These are phyloP conservation scores for Silybum marianum DNA, from an alignment of 129 eudicot genomes.

Conservation along the genomic window DNA sequence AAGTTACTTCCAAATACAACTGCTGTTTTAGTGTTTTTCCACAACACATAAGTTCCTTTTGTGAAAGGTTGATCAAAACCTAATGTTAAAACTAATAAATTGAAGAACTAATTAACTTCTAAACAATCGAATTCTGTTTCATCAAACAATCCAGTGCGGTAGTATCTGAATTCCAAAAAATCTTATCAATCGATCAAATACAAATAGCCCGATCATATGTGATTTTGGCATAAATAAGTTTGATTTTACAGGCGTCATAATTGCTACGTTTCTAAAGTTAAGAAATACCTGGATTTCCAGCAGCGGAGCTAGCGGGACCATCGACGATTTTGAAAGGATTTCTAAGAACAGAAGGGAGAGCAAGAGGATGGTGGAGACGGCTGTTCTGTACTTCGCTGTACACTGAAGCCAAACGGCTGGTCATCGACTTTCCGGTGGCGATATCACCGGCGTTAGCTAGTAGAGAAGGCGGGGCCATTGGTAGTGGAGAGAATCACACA, in stretches of 20 bases:
- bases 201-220: not conserved
- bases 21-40: not conserved
- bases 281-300: constrained; percentile 62
- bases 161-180: not conserved
- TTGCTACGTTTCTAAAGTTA: not conserved
- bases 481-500: not conserved
- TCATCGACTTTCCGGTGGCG: constrained; percentile 35
- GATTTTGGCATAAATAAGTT: not conserved
- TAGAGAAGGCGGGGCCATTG: constrained; percentile 45
- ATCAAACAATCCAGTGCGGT: not conserved
- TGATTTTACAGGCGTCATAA: not conserved
- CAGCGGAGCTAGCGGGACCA: constrained; percentile 71
- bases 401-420: constrained; percentile 52
- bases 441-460: constrained; percentile 45
- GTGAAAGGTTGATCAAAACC: not conserved
- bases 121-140: not conserved
- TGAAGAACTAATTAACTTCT: not conserved
- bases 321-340: constrained; percentile 49
- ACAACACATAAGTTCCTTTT: no score
- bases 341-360: constrained; percentile 60
- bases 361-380: constrained; percentile 66
- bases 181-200: not conserved
- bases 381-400: constrained; percentile 78
- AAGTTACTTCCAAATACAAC: not conserved
- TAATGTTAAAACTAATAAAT: not conserved